Evolutionary conservation across 371 early-diverging fungal genomes (phyloP), one percentile per base, ranked within the genome.

Genomic region (Rhizomucor miehei): DNA sequence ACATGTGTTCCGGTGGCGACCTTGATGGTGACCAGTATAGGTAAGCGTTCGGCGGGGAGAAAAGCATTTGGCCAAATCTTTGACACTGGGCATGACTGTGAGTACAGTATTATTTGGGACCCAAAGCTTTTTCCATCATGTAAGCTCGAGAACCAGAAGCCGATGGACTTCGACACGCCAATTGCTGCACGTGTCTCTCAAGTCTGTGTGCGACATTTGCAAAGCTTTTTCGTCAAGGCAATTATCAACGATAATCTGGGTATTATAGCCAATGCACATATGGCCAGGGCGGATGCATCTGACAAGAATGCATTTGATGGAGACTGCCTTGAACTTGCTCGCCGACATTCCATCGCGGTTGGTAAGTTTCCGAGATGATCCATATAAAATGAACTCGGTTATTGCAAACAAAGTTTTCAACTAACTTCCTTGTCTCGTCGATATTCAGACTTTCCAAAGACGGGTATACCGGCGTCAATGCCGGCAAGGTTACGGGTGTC

Each of bases 1-100:
- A 84, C 55, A 72, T 79, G 76, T 82, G 87, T 50, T 78, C 86
- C 14, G 92, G 92, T 14, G 89, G 89, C 2, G 92, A 91, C 62
- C 64, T 89, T 1, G 93, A 91, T 57, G 90, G 91, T 6, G 93
- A 92, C 67, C 76, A 82, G 10, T 82, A 74, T 47, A 76, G 66
- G 66, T 69, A 20, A 2, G 14, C 36, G 6, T 14, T 21, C 14
- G 44, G 39, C 17, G 21, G 9, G 34, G 51, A 23, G 34, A 57
- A 1, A 36, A n/a, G 1, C 39, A 38, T 39, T 35, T 25, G 35
- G 12, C 5, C 6, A n/a, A n/a, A n/a, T n/a, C n/a, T n/a, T n/a
- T n/a, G n/a, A n/a, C n/a, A n/a, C n/a, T 10, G 23, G 19, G 25
- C 14, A 20, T 46, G 6, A 51, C 38, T 38, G 10, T 40, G 25